phyloP scores from a whole-genome alignment of 352 stramenopile species.

The Phytophthora citrophthora region DNA sequence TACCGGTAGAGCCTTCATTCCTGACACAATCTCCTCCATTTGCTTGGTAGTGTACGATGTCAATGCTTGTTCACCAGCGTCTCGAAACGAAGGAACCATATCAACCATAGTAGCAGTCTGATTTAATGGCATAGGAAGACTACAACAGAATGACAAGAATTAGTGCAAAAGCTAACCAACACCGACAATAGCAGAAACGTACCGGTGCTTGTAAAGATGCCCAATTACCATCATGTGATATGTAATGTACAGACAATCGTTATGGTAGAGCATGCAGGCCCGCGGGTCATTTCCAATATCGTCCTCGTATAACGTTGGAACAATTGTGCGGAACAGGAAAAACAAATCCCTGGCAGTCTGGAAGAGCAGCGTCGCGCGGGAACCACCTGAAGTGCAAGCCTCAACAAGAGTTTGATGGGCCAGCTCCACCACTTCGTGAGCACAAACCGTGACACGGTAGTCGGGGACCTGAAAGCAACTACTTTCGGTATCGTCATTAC shows the following conservation, averaged over 20 bases:
- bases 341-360: constrained; percentile 82
- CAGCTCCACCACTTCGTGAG: constrained; percentile 68
- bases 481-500: constrained; percentile 45
- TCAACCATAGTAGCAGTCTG: constrained; percentile 81
- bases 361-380: constrained; percentile 67
- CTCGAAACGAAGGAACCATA: constrained; percentile 73
- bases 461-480: constrained; percentile 70
- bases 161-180: not conserved
- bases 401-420: constrained; percentile 72
- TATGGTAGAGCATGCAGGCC: constrained; percentile 84
- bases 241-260: constrained; percentile 84
- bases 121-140: constrained; percentile 59
- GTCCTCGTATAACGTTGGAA: constrained; percentile 71
- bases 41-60: constrained; percentile 47
- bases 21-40: constrained; percentile 52
- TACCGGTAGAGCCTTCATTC: constrained; percentile 55
- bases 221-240: constrained; percentile 83
- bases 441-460: constrained; percentile 64
- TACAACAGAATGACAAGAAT: constrained; percentile 16
- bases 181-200: constrained; percentile 6
- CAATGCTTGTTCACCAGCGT: constrained; percentile 63
- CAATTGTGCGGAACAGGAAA: constrained; percentile 72
- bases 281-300: constrained; percentile 71
- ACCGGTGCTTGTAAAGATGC: constrained; percentile 77
- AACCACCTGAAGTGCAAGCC: constrained; percentile 48